Percentiles rank a stretch among this genome's conserved stretches.
These are phyloP conservation scores for Hortaea werneckii DNA, from an alignment of 2,329 filamentous ascomycete genomes.

Conservation along the genomic window DNA sequence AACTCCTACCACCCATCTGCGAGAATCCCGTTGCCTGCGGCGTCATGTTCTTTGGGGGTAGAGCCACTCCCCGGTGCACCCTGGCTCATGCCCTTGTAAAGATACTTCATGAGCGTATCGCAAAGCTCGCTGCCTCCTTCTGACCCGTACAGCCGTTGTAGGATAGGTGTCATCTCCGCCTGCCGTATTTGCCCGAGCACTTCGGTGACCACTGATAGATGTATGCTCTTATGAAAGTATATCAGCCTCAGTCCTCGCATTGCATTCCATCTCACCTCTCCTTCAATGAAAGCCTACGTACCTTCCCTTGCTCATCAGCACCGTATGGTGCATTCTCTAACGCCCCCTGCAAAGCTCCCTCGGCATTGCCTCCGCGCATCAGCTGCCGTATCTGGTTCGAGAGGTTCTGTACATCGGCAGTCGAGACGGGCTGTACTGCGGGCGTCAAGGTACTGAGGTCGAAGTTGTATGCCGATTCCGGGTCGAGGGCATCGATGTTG, in stretches of 20 bases:
- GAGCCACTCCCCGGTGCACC: slow-evolving; percentile 16
- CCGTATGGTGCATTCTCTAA: slow-evolving; percentile 75
- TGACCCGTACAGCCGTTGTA: slow-evolving; percentile 68
- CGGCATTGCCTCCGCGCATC: slow-evolving; percentile 72
- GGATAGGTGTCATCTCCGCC: slow-evolving; percentile 83
- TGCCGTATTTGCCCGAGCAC: slow-evolving; percentile 94
- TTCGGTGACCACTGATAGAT: slow-evolving; percentile 80
- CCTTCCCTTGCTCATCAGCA: slow-evolving; percentile 44
- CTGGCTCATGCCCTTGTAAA: slow-evolving; percentile 80
- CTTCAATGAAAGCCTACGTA: slow-evolving; percentile 18
- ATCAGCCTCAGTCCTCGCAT: background rate
- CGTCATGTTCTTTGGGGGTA: slow-evolving; percentile 37
- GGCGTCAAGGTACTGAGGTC: slow-evolving; percentile 75
- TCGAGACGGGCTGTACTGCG: slow-evolving; percentile 60
- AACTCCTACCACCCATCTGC: slow-evolving; percentile 47
- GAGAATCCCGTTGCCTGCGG: slow-evolving; percentile 83
- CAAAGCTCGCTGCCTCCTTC: slow-evolving; percentile 74
- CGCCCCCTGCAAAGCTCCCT: slow-evolving; percentile 75
- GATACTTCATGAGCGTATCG: slow-evolving; percentile 95
- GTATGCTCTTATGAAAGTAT: slow-evolving; percentile 54
- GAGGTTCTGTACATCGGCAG: slow-evolving; percentile 67
- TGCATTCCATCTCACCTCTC: background rate
- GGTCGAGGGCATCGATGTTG: slow-evolving; percentile 84
- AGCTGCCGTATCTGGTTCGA: slow-evolving; percentile 78
- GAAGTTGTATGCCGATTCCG: slow-evolving; percentile 86